Evolutionary conservation across 495 filamentous ascomycete genomes (phyloP).

Genomic region (Xeromyces bisporus): DNA sequence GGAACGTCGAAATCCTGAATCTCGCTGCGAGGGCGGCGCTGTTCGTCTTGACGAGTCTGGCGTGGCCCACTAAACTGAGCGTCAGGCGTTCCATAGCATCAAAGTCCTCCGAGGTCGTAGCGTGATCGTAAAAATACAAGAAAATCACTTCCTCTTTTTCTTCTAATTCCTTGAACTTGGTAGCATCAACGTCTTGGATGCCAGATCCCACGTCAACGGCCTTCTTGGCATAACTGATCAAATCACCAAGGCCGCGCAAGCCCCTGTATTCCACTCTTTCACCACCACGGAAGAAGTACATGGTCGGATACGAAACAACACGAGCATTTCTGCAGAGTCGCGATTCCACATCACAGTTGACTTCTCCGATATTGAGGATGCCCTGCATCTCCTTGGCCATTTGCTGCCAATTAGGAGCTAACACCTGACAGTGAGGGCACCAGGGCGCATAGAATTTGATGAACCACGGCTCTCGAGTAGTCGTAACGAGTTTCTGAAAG

Average conservation of each 20-base stretch:
- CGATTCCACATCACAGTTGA: conserved; percentile 77
- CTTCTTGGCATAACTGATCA: conserved; percentile 72
- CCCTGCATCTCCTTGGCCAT: conserved; percentile 81
- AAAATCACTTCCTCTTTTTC: conserved; percentile 91
- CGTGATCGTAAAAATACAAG: conserved; percentile 91
- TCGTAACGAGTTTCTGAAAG: conserved; percentile 74
- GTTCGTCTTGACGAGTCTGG: conserved; percentile 76
- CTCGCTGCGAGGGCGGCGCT: conserved; percentile 52
- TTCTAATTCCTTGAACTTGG: conserved; percentile 67
- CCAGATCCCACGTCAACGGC: conserved; percentile 62
- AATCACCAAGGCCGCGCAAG: conserved; percentile 79
- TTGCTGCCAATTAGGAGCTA: conserved; percentile 79
- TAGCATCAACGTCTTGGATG: conserved; percentile 61
- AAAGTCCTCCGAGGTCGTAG: conserved; percentile 85
- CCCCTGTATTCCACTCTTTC: conserved; percentile 88
- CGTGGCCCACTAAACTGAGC: conserved; percentile 75
- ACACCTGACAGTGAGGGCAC: conserved; percentile 86
- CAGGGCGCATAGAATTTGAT: conserved; percentile 97
- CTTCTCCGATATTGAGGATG: conserved; percentile 79
- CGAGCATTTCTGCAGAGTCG: conserved; percentile 79
- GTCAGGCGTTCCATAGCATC: conserved; percentile 69
- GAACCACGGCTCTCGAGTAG: conserved; percentile 86
- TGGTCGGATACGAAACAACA: conserved; percentile 66
- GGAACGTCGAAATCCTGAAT: conserved; percentile 94
- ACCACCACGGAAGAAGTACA: conserved; percentile 83